These are phyloP conservation scores for Pythium oligandrum DNA, from an alignment of 352 stramenopile species.

Conservation along the genomic window DNA sequence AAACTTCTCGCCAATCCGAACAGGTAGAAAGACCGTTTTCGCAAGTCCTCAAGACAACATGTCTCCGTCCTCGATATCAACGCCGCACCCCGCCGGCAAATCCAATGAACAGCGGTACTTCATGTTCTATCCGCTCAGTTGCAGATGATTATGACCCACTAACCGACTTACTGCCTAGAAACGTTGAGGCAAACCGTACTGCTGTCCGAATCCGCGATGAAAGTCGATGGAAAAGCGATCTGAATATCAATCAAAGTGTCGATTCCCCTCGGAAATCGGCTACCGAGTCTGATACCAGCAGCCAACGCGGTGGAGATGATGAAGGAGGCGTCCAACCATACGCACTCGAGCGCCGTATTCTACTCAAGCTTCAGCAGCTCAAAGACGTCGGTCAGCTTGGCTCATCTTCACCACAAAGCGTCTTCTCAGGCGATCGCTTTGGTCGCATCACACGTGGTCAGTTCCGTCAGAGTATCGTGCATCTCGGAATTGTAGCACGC, in stretches of 20 bases:
- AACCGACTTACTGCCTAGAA: conserved; percentile 12
- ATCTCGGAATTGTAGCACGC: conserved; percentile 51
- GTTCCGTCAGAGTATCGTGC: conserved; percentile 67
- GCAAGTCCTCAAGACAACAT: conserved; percentile 12
- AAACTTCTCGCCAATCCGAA: conserved; percentile 48
- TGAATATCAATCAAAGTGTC: conserved; percentile 21
- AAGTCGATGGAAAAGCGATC: conserved; percentile 49
- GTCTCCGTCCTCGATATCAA: neutral
- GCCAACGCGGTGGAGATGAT: conserved; percentile 13
- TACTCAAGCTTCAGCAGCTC: conserved; percentile 54
- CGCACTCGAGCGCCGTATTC: conserved; percentile 47
- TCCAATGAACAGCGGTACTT: conserved; percentile 53
- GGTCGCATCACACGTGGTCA: conserved; percentile 62
- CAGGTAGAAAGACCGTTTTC: conserved; percentile 55
- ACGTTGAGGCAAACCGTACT: conserved; percentile 55
- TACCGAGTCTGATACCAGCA: neutral
- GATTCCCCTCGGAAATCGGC: too few relatives aligned
- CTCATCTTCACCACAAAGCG: conserved; percentile 38
- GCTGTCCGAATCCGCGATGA: conserved; percentile 71
- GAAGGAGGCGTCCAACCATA: conserved; percentile 10
- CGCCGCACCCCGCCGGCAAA: conserved; percentile 50
- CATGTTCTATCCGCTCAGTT: conserved; percentile 8
- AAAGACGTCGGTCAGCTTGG: conserved; percentile 58
- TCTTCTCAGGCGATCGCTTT: conserved; percentile 72
- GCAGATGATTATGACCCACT: neutral